A percentile compares a stretch with the other conserved stretches of the same genome.
Evolutionary conservation across 148 eudicot genomes (phyloP).

Genomic region (Simmondsia chinensis): DNA sequence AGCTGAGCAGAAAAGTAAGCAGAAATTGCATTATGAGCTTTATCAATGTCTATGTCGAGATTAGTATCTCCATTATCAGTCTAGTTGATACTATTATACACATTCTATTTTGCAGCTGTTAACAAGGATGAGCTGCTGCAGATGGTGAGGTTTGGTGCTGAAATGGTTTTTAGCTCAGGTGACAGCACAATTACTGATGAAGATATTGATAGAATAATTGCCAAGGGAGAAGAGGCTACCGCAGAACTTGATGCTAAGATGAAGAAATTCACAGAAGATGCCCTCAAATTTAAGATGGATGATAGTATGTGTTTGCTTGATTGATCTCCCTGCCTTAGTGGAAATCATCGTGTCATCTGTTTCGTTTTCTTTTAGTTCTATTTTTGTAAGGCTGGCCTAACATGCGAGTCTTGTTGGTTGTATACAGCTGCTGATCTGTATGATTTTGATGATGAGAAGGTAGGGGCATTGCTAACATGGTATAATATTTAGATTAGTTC

Average conservation of each 20-base stretch:
- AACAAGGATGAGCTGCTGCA: constrained; percentile 96
- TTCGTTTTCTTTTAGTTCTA: background rate
- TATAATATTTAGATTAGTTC: no score
- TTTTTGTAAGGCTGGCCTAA: background rate
- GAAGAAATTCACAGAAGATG: constrained; percentile 99
- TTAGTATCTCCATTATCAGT: background rate
- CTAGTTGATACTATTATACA: no score
- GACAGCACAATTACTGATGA: constrained; percentile 98
- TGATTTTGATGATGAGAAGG: constrained; percentile 95
- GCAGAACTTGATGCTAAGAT: constrained; percentile 99
- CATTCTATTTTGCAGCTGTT: constrained; percentile 61
- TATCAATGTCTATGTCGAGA: background rate
- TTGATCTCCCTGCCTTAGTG: no score
- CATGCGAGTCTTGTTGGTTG: constrained; percentile 10
- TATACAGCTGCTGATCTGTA: constrained; percentile 87
- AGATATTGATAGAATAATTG: constrained; percentile 91
- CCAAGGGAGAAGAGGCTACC: constrained; percentile 98
- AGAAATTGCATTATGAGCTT: background rate
- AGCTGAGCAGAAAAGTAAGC: constrained; percentile 86
- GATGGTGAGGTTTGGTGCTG: constrained; percentile 99
- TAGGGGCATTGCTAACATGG: constrained; percentile 10
- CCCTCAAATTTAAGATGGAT: constrained; percentile 96
- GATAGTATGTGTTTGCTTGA: constrained; percentile 50
- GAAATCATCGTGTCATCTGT: no score
- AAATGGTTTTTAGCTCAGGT: constrained; percentile 98